These are phyloP conservation scores for Xerocomellus dryophilus DNA, from an alignment of 768 basidiomycete genomes.

Conservation along the genomic window DNA sequence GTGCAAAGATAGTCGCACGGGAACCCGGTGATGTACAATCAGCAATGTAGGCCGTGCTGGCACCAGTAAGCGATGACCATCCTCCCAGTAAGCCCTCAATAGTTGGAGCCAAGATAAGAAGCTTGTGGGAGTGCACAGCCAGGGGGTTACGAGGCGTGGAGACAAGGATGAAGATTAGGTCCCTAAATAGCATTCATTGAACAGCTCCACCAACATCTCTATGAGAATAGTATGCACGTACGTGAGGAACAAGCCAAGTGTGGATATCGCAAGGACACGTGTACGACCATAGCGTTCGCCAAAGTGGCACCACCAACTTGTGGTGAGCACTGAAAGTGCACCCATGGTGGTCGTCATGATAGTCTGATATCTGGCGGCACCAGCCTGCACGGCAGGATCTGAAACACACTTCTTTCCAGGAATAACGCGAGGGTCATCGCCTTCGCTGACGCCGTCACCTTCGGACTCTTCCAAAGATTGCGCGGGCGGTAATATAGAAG, in stretches of 20 bases:
- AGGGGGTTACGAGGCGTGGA: constrained; percentile 60
- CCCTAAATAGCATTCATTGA: constrained; percentile 43
- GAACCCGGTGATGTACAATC: constrained; percentile 82
- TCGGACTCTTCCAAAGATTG: constrained; percentile 16
- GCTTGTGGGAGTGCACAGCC: constrained; percentile 62
- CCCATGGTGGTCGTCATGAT: constrained; percentile 78
- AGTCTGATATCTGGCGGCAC: constrained; percentile 72
- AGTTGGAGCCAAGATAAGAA: constrained; percentile 75
- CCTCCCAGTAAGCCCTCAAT: constrained; percentile 81
- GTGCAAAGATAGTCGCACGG: constrained; percentile 63
- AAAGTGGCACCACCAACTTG: constrained; percentile 83
- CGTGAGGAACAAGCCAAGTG: constrained; percentile 72
- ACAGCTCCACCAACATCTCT: not conserved
- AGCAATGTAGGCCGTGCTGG: constrained; percentile 67
- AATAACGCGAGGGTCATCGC: constrained; percentile 38
- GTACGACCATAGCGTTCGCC: constrained; percentile 78
- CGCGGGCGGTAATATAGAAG: not conserved
- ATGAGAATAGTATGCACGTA: constrained; percentile 40
- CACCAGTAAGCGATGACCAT: constrained; percentile 63
- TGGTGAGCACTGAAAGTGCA: constrained; percentile 73
- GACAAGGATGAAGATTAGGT: constrained; percentile 75
- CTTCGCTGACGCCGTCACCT: constrained; percentile 31
- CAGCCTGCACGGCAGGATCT: constrained; percentile 60
- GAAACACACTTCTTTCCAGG: constrained; percentile 40
- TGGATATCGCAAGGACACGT: constrained; percentile 61